Base-by-base conservation (phyloP, 495 filamentous ascomycete genomes). In the Xylaria longipes region DNA sequence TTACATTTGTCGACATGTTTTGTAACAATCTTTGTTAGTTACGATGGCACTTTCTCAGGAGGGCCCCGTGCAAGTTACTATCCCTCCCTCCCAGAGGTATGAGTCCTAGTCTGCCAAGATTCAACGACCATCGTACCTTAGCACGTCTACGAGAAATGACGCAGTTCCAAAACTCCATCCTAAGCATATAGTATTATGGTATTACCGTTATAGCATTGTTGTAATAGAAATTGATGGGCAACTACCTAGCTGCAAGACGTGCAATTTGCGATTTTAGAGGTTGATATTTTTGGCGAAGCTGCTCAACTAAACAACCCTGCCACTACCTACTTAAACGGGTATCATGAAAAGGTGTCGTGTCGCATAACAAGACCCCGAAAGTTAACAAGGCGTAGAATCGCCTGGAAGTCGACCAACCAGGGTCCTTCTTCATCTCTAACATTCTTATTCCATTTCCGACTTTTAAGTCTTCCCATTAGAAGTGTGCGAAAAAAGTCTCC, bases 281-380 rank as follows among this genome's bases (percentile, higher is more conserved):
- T 29, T 27, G 50, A 29, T 54, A 9, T 29, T 54, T 29, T 54
- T 7, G 14, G 27, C 7, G 1, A 56, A 31, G 14, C 4, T 31
- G 15, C 52, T 31, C 14, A 50, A 12, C 27, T 20, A 56, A 56
- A 17, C 25, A 31, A 62, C 33, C 17, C 7, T n/a, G 20, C 15
- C 11, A 37, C 17, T 27, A 22, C 7, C 17, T 27, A 22, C 7
- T 41, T 25, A 43, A 62, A 43, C 22, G 57, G 60, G 60, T 62
- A 62, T 62, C 60, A 62, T 25, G 29, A 62, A 27, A 39, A 22
- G 37, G 73, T 84, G 25, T 77, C 79, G 75, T 79, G 82, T 56
- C 80, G 58, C 3, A 25, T 15, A 61, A 41, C 58, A 37, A 37
- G 33, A 41, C 35, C 35, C n/a, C n/a, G 56, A 22, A 33, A 41